Evolutionary conservation across 495 filamentous ascomycete species (phyloP), one percentile per base, ranked within the genome.

Genomic region (Bombardia bombarda): DNA sequence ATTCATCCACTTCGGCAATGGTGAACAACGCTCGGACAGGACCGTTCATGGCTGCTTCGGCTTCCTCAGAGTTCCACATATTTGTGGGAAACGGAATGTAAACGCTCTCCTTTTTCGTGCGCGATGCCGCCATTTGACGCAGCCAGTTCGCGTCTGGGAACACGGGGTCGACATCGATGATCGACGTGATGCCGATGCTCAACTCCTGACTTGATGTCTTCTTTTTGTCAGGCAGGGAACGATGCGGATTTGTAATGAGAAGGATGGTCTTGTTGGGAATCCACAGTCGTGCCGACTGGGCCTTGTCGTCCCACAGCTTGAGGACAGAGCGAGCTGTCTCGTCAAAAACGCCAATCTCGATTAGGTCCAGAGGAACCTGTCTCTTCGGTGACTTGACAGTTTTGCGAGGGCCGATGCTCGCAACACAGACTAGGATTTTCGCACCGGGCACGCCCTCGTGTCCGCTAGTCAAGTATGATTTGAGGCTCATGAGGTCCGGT

Each of bases 1-100:
- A 76, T n/a, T 75, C 68, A 55, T 82, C 80, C 7, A 84, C 49
- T 35, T 83, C 76, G 19, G 72, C 76, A 14, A 84, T 46, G 0
- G 70, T 79, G 45, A 72, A 83, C 23, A 80, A 54, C 4, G 69
- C 66, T 36, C 73, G 60, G 24, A 56, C 45, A 4, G 66, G 55
- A 4, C 72, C 68, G 25, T 59, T 47, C 32, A 64, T 58, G 6
- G 66, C 65, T n/a, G 49, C 46, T n/a, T 78, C 59, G 6, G 66
- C 65, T n/a, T 49, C 46, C 14, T 78, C 59, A 19, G 68, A 42
- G 55, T 80, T 68, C 61, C 81, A 82, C 20, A 69, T 53, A 32
- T 49, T 62, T 32, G 66, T 54, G 2, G 75, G 74, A 50, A 77
- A 79, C 7, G 67, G 65, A 2, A 69, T 62, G 36, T 74, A 70